Base-by-base conservation (phyloP, 164 flowering plant species). In the Macadamia integrifolia region DNA sequence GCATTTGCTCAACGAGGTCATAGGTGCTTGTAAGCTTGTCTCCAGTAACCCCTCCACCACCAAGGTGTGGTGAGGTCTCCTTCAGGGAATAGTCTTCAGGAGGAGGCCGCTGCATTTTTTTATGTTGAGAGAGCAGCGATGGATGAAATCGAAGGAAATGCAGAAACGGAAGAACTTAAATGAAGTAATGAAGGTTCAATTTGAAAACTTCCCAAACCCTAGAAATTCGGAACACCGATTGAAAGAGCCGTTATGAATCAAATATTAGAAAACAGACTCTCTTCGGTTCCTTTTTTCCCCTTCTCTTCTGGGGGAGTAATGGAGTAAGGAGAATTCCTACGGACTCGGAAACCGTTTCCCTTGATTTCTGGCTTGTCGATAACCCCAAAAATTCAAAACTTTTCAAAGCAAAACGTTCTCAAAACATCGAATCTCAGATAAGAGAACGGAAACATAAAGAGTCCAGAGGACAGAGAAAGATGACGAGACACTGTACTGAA, bases 1-100 rank as follows among this genome's bases (percentile, higher is more conserved):
- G 89, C 92, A 87, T 90, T 63, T 89, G 94, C 80, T 92, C 96
- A 17, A 92, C 98, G 5, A 92, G 93, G 74, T 92, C 98, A 82
- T 90, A 85, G 60, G 98, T 86, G 81, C 85, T 84, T 8, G 95
- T 76, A 32, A 90, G 89, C 82, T 90, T 90, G 60, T 90, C 97
- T 0, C 85, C 86, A 0, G 83, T 66, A 17, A 80, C 64, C 60
- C 79, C 75, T 43, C 84, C 84, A 0, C 90, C 93, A 15, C 98
- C 96, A 50, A 93, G 87, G 62, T 84, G 87, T 46, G 98, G 98
- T 0, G 83, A 73, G 66, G 98, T 93, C 81, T 87, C 92, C 75
- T 86, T 91, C 11, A 93, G 79, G 13, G 86, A 79, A 69, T 81
- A 93, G 63, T 93, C 98, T 55, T 80, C 83, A 9, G 78, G 72